These are phyloP conservation scores for Coemansia sp. DNA, from an alignment of 371 early-diverging fungal genomes.

Conservation along the genomic window DNA sequence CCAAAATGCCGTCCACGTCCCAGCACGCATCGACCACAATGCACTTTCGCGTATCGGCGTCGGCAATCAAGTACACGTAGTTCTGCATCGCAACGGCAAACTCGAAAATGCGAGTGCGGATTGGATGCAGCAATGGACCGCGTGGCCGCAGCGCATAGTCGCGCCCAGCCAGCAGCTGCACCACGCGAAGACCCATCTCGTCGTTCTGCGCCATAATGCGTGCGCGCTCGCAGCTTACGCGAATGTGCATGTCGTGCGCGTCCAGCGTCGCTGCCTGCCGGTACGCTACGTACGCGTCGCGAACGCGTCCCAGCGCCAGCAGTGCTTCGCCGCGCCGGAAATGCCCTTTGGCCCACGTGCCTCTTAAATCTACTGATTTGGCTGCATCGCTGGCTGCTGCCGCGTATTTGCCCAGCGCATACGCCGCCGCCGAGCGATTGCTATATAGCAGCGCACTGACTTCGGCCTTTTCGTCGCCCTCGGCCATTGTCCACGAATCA, in stretches of 20 bases:
- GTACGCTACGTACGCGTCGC: slow-evolving; percentile 64
- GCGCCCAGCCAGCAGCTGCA: slow-evolving; percentile 68
- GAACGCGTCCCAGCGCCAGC: slow-evolving; percentile 56
- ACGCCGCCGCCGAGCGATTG: slow-evolving; percentile 69
- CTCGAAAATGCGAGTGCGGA: slow-evolving; percentile 72
- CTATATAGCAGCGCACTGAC: slow-evolving; percentile 62
- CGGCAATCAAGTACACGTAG: slow-evolving; percentile 75
- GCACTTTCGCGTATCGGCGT: slow-evolving; percentile 64
- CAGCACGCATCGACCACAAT: slow-evolving; percentile 87
- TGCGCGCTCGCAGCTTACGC: slow-evolving; percentile 57
- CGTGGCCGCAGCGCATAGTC: slow-evolving; percentile 60
- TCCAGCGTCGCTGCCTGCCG: slow-evolving; percentile 60
- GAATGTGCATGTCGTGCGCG: slow-evolving; percentile 56
- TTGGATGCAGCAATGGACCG: slow-evolving; percentile 57
- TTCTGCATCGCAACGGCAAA: slow-evolving; percentile 82
- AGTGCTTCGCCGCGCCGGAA: slow-evolving; percentile 73
- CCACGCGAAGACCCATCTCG: slow-evolving; percentile 58
- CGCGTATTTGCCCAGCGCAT: slow-evolving; percentile 55
- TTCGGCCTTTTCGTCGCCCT: slow-evolving; percentile 44
- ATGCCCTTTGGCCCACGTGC: slow-evolving; percentile 80
- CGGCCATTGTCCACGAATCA: slow-evolving; percentile 36
- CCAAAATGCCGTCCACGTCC: slow-evolving; percentile 82
- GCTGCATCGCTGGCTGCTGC: slow-evolving; percentile 67
- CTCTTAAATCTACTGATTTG: slow-evolving; percentile 59
- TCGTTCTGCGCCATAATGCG: slow-evolving; percentile 62